Base-by-base conservation (phyloP, 179 eudicot species). In the Camellia oleifera region DNA sequence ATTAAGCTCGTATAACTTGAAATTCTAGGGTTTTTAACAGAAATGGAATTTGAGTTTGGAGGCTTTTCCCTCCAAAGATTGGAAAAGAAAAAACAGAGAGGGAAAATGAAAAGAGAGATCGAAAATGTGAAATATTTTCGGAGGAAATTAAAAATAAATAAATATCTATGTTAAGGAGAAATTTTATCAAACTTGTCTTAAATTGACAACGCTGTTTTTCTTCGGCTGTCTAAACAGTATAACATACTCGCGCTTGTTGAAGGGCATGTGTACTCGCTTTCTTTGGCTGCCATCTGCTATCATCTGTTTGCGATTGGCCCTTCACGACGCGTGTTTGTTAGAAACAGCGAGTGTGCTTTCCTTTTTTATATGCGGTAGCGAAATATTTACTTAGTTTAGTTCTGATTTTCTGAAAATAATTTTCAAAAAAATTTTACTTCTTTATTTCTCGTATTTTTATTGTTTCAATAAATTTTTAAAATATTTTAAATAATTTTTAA, bases 21-120 rank as follows among this genome's bases (percentile, higher is more conserved):
- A n/a, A 57, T n/a, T 56, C 18, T 78, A 69, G 67, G 80, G 75
- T 57, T 78, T 78, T 54, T 14, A 18, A 56, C 66, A 57, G 67
- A 20, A 61, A 64, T 50, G 11, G 7, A 65, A 50, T 50, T 65
- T 48, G 72, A 56, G 42, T 4, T 12, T 11, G 52, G 20, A 2
- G 2, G 20, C 9, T 14, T 76, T 76, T 76, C 69, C 78, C 69
- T 65, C 71, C 71, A 13, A 48, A 26, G 72, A 65, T 45, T 63
- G 69, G 48, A 65, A 50, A 46, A 44, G n/a, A 15, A 3, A 23
- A 17, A 23, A 46, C 2, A 18, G 72, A 63, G 72, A 64, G 72
- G 79, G 79, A 77, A 65, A 77, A 48, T 20, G 60, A 23, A 32
- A 50, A 65, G 54, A 65, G 45, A n/a, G 57, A 61, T 76, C 69